Evolutionary conservation across 768 basidiomycete species (phyloP).

Genomic region (Coprinellus micaceus): DNA sequence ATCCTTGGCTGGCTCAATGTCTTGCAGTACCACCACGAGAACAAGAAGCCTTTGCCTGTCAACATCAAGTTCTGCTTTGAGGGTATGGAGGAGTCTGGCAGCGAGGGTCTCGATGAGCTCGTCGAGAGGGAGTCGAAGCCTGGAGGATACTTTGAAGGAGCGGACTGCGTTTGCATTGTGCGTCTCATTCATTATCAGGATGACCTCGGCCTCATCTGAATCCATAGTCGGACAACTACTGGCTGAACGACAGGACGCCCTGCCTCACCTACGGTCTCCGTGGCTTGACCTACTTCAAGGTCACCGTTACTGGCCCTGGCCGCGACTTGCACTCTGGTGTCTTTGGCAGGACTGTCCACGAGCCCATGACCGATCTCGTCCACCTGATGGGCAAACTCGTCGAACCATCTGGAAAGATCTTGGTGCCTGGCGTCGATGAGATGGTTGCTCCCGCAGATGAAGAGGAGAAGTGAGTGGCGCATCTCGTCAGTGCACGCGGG

Average conservation of each 20-base stretch:
- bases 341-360: conserved; percentile 78
- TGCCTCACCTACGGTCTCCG: conserved; percentile 85
- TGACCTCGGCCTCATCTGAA: not conserved
- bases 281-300: conserved; percentile 82
- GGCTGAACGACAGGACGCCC: conserved; percentile 81
- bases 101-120: conserved; percentile 85
- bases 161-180: conserved; percentile 92
- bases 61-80: conserved; percentile 92
- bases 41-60: conserved; percentile 72
- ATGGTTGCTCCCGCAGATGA: conserved; percentile 72
- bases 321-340: conserved; percentile 89
- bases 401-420: conserved; percentile 70
- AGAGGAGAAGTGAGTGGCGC: conserved; percentile 54
- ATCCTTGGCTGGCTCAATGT: conserved; percentile 88
- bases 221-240: conserved; percentile 85
- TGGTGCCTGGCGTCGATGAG: conserved; percentile 85
- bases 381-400: conserved; percentile 83
- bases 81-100: conserved; percentile 96
- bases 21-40: conserved; percentile 74
- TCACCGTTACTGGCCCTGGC: conserved; percentile 77
- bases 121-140: conserved; percentile 69
- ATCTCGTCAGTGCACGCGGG: not conserved
- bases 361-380: conserved; percentile 94
- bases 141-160: conserved; percentile 80
- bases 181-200: conserved; percentile 21